phyloP scores from a whole-genome alignment of 345 rosid genomes.

The Hypericum androsaemum region DNA sequence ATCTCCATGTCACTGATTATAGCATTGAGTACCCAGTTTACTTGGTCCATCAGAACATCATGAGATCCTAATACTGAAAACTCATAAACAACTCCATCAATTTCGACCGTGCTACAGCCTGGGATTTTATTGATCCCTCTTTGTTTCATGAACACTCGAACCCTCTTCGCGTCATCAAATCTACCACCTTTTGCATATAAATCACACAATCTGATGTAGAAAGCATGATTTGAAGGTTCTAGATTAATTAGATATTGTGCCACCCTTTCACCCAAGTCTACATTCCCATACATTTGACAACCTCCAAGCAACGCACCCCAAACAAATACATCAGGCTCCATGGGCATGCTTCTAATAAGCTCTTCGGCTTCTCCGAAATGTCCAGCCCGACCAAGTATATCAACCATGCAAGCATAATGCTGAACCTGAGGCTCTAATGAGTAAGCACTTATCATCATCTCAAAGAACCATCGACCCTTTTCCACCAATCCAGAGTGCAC shows the following conservation, averaged over 20 bases:
- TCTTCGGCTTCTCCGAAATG: slow-evolving; percentile 40
- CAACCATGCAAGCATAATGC: slow-evolving; percentile 54
- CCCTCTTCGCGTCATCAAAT: slow-evolving; percentile 29
- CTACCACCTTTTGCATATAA: slow-evolving; percentile 45
- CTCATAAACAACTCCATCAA: slow-evolving; percentile 42
- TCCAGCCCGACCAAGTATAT: slow-evolving; percentile 42
- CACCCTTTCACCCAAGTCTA: slow-evolving; percentile 40
- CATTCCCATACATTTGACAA: slow-evolving; percentile 46
- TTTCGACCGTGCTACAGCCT: slow-evolving; percentile 52
- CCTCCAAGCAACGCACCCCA: slow-evolving; percentile 63
- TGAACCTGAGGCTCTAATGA: slow-evolving; percentile 34
- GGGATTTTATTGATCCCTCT: slow-evolving; percentile 36
- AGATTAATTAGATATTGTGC: slow-evolving; percentile 31
- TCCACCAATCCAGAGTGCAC: slow-evolving; percentile 48
- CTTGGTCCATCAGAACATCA: slow-evolving; percentile 23
- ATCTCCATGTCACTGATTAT: slow-evolving; percentile 26
- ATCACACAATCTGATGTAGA: slow-evolving; percentile 44
- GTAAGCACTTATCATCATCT: slow-evolving; percentile 32
- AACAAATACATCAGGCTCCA: slow-evolving; percentile 45
- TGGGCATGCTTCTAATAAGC: slow-evolving; percentile 40
- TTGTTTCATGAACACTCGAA: slow-evolving; percentile 36
- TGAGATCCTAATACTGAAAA: slow-evolving; percentile 35
- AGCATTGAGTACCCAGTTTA: slow-evolving; percentile 20
- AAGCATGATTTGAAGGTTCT: slow-evolving; percentile 48
- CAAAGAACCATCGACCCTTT: slow-evolving; percentile 40